Conservation (phyloP, 2,329 filamentous ascomycete species). For the Sarocladium kiliense region DNA sequence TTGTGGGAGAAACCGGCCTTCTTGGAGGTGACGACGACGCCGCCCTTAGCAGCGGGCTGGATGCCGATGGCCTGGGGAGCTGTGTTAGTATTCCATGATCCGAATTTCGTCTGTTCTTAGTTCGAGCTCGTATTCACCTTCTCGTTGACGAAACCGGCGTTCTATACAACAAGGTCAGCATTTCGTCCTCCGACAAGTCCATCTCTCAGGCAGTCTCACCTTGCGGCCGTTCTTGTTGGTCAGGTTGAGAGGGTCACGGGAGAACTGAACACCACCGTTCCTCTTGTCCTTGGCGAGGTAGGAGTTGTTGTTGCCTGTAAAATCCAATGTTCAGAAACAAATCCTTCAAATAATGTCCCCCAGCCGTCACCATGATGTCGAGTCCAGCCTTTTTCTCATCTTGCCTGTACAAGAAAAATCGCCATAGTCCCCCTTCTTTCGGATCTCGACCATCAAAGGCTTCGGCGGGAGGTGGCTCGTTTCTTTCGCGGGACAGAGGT, state of each 20-base stretch:
- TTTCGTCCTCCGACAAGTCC: slow-evolving; percentile 8
- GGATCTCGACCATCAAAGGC: slow-evolving; percentile 2
- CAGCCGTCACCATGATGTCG: background rate
- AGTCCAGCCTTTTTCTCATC: slow-evolving; percentile 16
- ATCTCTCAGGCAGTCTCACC: too few relatives aligned
- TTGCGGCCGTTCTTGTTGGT: slow-evolving; percentile 88
- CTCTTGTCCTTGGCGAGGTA: slow-evolving; percentile 87
- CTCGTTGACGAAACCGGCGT: slow-evolving; percentile 88
- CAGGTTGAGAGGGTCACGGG: slow-evolving; percentile 90
- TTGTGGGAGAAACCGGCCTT: slow-evolving; percentile 66
- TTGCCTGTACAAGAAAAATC: background rate
- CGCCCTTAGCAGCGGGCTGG: slow-evolving; percentile 68
- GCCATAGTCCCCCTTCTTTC: background rate
- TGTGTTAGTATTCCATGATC: slow-evolving; percentile 18
- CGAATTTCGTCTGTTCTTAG: slow-evolving; percentile 11
- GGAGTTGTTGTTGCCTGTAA: slow-evolving; percentile 78
- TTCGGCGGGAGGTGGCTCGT: background rate
- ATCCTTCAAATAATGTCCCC: background rate
- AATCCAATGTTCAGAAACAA: background rate
- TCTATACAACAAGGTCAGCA: slow-evolving; percentile 47
- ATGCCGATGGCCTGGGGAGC: slow-evolving; percentile 73
- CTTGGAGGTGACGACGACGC: slow-evolving; percentile 79
- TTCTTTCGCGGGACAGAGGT: slow-evolving; percentile 4
- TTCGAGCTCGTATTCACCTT: slow-evolving; percentile 60
- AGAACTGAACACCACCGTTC: slow-evolving; percentile 81